These are phyloP conservation scores for Pilatotrama ljubarskyi DNA, from an alignment of 768 basidiomycete species.

Conservation along the genomic window DNA sequence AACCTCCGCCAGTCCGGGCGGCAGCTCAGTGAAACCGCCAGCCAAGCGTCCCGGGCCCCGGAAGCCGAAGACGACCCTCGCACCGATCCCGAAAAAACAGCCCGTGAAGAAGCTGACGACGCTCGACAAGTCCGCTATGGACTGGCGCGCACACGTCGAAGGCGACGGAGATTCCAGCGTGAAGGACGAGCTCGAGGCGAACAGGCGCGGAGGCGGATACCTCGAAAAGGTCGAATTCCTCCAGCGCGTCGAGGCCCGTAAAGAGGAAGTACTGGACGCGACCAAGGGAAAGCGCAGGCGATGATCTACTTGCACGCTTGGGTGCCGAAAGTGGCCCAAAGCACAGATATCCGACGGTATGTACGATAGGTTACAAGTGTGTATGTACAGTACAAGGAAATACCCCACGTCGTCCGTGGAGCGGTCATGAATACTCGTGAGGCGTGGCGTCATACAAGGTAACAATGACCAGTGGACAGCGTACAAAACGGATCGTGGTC, in stretches of 20 bases:
- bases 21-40: slow-evolving; percentile 16
- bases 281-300: slow-evolving; percentile 54
- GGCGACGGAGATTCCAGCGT: slow-evolving; percentile 41
- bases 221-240: slow-evolving; percentile 86
- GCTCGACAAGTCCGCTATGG: slow-evolving; percentile 84
- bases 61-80: slow-evolving; percentile 59
- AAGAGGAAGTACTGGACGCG: slow-evolving; percentile 62
- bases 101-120: slow-evolving; percentile 70
- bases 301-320: neutral
- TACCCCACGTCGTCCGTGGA: neutral
- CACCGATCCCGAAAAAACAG: slow-evolving; percentile 56
- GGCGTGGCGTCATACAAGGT: neutral
- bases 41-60: slow-evolving; percentile 61
- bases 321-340: too few species aligned
- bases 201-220: slow-evolving; percentile 75
- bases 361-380: slow-evolving; percentile 1
- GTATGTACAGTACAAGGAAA: neutral
- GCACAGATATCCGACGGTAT: neutral
- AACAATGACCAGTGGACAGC: too few species aligned
- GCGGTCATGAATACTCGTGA: neutral
- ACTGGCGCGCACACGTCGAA: slow-evolving; percentile 73
- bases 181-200: slow-evolving; percentile 73
- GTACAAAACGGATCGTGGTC: too few species aligned
- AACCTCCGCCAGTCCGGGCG: neutral
- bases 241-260: slow-evolving; percentile 69